Base-by-base conservation (phyloP, 176 grass and related monocot genomes). In the Oropetium thomaeum region DNA sequence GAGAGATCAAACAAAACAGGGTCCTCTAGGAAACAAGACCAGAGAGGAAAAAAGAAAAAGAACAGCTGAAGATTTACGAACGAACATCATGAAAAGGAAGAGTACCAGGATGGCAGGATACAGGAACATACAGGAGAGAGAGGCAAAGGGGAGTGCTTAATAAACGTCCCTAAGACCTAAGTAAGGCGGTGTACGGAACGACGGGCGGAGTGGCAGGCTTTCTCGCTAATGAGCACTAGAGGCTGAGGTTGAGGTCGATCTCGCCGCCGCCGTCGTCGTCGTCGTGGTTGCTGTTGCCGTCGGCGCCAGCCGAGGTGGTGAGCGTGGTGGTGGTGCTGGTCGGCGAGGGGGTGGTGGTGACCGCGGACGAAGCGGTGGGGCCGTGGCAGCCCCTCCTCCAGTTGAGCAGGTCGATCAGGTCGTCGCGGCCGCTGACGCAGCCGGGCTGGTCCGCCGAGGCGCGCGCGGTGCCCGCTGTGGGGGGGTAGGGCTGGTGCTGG, bases 331-430 rank as follows among this genome's bases (percentile, higher is more conserved):
- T 84, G 65, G 70, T 82, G 82, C 75, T 83, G 42, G 45, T n/a
- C 5, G 79, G 82, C 5, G 77, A 81, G 1, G 43, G 27, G 28
- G 81, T 83, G 30, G 74, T 33, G 59, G 73, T 35, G 31, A 58
- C 61, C n/a, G 65, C 48, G 0, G 78, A 19, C 4, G 65, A n/a
- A n/a, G n/a, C 60, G 3, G 70, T 73, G 39, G 74, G 51, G 11
- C 82, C 71, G 80, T 91, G 83, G 37, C 81, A 93, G 44, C 88
- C 94, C 83, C 94, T 84, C 70, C 74, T 82, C 94, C 94, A 97
- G 75, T 97, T 97, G 37, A 97, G 90, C 58, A 97, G 70, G 83
- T 89, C 88, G 52, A 97, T 87, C 65, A 90, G 71, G 78, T 91
- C 94, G 44, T 93, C 78, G 49, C 75, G 79, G 8, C 90, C 81